Evolutionary conservation across 2,329 filamentous ascomycete genomes (phyloP).

Genomic region (Davidsoniella eucalypti): DNA sequence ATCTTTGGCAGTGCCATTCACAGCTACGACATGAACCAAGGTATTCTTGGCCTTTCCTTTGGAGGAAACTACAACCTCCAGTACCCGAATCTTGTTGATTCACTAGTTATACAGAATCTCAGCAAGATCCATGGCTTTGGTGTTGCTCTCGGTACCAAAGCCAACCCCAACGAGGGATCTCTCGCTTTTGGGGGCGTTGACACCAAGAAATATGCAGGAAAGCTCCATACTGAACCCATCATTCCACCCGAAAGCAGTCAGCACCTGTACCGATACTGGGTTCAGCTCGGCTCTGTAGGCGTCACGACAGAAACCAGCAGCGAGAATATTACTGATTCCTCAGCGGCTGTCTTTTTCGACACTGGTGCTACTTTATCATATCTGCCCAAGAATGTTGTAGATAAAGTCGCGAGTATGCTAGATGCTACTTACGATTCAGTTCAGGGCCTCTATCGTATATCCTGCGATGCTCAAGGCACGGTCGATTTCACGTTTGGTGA

Average conservation of each 20-base stretch:
- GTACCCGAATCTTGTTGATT: slow-evolving; percentile 19
- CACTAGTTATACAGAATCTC: slow-evolving; percentile 17
- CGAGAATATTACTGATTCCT: slow-evolving; percentile 17
- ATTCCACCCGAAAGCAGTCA: slow-evolving; percentile 18
- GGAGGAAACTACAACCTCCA: slow-evolving; percentile 17
- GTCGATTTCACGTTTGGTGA: slow-evolving; percentile 34
- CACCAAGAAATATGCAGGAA: slow-evolving; percentile 27
- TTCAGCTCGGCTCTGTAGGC: slow-evolving; percentile 24
- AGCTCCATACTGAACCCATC: slow-evolving; percentile 18
- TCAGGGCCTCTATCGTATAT: slow-evolving; percentile 31
- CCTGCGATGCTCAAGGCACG: slow-evolving; percentile 25
- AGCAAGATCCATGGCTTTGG: slow-evolving; percentile 19
- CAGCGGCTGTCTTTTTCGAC: slow-evolving; percentile 39
- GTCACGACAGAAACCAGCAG: slow-evolving; percentile 18
- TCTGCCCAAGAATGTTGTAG: slow-evolving; percentile 40
- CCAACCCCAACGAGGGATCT: slow-evolving; percentile 17
- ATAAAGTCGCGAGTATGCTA: slow-evolving; percentile 27
- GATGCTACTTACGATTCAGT: slow-evolving; percentile 27
- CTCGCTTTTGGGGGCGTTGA: slow-evolving; percentile 31
- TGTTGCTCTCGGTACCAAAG: slow-evolving; percentile 20
- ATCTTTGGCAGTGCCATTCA: slow-evolving; percentile 19
- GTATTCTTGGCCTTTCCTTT: slow-evolving; percentile 21
- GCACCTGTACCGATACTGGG: slow-evolving; percentile 23
- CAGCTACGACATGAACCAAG: slow-evolving; percentile 18
- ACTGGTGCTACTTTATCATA: slow-evolving; percentile 52